A percentile compares a stretch with the other conserved stretches of the same genome.
phyloP scores from a whole-genome alignment of 2,329 filamentous ascomycete genomes.

The Trichoderma simmonsii region DNA sequence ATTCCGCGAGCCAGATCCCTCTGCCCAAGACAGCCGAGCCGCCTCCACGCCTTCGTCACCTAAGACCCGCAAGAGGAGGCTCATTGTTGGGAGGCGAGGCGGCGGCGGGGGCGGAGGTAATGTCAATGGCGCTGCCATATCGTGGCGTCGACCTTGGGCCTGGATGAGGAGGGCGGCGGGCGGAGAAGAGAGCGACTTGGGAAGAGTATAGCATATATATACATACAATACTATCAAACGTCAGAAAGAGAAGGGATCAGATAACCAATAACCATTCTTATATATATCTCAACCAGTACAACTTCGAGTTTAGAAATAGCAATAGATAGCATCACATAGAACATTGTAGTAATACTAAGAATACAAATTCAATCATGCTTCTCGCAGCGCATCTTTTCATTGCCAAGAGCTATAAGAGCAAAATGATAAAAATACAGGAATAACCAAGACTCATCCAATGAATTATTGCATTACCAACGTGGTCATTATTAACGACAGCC shows the following conservation, averaged over 20 bases:
- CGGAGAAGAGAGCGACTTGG: slow-evolving; percentile 11
- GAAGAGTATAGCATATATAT: not conserved
- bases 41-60: not conserved
- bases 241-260: not conserved
- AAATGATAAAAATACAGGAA: not conserved
- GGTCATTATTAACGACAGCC: slow-evolving; percentile 10
- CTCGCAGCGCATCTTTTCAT: not conserved
- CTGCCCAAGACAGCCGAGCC: not conserved
- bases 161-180: not conserved
- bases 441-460: not conserved
- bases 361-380: not conserved
- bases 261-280: not conserved
- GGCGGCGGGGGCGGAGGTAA: slow-evolving; percentile 3
- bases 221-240: not conserved
- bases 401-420: not conserved
- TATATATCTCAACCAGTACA: not conserved
- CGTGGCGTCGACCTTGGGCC: not conserved
- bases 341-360: not conserved
- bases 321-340: not conserved
- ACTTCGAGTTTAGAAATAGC: not conserved
- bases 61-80: slow-evolving; percentile 22
- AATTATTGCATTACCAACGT: slow-evolving; percentile 15
- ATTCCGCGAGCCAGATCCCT: not conserved
- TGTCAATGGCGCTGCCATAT: not conserved
- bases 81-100: slow-evolving; percentile 16